These are phyloP conservation scores for Pseudogymnoascus sp. DNA, from an alignment of 2,329 filamentous ascomycete species.

Conservation along the genomic window DNA sequence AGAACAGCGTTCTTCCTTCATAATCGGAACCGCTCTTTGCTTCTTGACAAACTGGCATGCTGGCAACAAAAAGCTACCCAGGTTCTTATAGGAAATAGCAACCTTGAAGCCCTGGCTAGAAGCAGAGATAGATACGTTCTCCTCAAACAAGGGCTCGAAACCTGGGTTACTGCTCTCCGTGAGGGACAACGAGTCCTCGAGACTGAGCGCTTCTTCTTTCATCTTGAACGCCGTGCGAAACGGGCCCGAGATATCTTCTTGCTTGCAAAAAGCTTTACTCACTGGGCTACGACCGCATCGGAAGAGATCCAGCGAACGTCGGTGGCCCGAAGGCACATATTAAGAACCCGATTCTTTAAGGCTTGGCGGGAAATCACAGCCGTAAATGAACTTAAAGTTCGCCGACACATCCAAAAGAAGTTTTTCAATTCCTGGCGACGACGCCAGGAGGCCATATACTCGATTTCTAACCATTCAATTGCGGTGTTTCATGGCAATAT, in stretches of 20 bases:
- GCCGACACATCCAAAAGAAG: conserved; percentile 42
- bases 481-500: conserved; percentile 27
- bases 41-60: conserved; percentile 4
- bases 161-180: conserved; percentile 36
- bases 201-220: conserved; percentile 44
- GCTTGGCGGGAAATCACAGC: conserved; percentile 58
- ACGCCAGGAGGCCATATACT: conserved; percentile 20
- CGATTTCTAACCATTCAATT: conserved; percentile 24
- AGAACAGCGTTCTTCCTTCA: neutral
- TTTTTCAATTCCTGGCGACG: conserved; percentile 43
- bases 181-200: conserved; percentile 25
- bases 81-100: conserved; percentile 29
- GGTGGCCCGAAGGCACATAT: conserved; percentile 59
- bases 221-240: conserved; percentile 49
- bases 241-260: conserved; percentile 58
- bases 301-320: conserved; percentile 59
- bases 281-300: conserved; percentile 59
- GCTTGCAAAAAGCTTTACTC: conserved; percentile 53
- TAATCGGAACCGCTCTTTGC: neutral
- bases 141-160: conserved; percentile 43
- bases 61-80: conserved; percentile 27
- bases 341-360: conserved; percentile 59
- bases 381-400: conserved; percentile 35
- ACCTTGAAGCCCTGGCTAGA: conserved; percentile 37
- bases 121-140: conserved; percentile 42